Evolutionary conservation across 2,329 filamentous ascomycete species (phyloP), one percentile per base, ranked within the genome.

Genomic region (Ascochyta clinopodiicola): DNA sequence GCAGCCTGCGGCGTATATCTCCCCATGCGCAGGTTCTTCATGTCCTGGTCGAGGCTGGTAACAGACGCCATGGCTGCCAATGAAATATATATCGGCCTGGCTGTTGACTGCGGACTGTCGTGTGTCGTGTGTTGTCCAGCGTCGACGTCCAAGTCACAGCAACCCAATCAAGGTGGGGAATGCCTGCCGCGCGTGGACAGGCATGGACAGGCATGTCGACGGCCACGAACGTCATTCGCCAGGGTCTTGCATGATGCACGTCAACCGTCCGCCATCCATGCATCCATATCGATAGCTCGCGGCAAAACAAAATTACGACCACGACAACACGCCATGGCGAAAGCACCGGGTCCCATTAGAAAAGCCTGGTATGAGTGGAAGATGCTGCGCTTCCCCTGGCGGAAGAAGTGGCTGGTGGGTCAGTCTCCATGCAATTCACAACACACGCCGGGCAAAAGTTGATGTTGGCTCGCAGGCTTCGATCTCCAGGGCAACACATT

Each of bases 1-100:
- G 92, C 93, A 36, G 93, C 93, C 67, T 89, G 87, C 21, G 92
- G 92, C 1, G 94, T 98, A 79, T 96, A 98, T 79, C 94, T 91
- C 58, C 93, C 91, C 69, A 96, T 83, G 77, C 95, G 93, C 84
- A 98, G 78, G 75, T 88, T 92, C 83, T 91, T 91, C 86, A 99
- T 84, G 81, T 99, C 95, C 77, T 94, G 94, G 79, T 98, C 95
- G 58, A 99, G 82, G 61, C 92, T 96, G 61, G 91, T 86, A 29
- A 98, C 94, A 35, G 94, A 96, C 67, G 94, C 93, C 94, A 98
- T 98, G 63, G 57, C 55, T 57, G 60, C 35, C 42, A 42, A 31
- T 39, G 56, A 8, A 31, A 31, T 13, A 31, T 13, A 31, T 31
- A 31, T 6, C 22, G 22, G 22, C 22, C 22, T 24, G 22, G 22